These are phyloP conservation scores for Cyberlindnera galapagoensis DNA, from an alignment of 805 yeast species.

Conservation along the genomic window DNA sequence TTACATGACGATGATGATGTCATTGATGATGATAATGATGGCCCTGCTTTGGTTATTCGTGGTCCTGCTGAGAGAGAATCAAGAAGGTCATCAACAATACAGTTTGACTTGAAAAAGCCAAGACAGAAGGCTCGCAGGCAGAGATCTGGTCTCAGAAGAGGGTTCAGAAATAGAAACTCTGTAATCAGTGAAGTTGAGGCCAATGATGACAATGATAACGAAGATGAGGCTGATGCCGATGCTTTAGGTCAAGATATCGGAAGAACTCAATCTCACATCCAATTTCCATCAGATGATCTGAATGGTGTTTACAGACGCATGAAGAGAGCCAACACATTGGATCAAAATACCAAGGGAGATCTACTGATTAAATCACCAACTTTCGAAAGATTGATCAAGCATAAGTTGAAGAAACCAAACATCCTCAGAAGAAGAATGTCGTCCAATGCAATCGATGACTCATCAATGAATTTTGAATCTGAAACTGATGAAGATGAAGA, in stretches of 20 bases:
- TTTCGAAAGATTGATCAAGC: conserved; percentile 36
- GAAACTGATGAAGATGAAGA: conserved; percentile 26
- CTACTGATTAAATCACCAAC: conserved; percentile 37
- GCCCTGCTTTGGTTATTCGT: conserved; percentile 70
- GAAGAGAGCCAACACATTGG: conserved; percentile 45
- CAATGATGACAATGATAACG: conserved; percentile 19
- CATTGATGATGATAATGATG: conserved; percentile 47
- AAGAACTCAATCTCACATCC: conserved; percentile 29
- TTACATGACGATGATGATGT: conserved; percentile 19
- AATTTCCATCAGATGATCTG: conserved; percentile 29
- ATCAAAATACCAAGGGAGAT: conserved; percentile 25
- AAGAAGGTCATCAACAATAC: conserved; percentile 20
- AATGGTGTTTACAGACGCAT: conserved; percentile 30
- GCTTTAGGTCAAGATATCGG: conserved; percentile 18
- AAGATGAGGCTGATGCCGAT: conserved; percentile 12
- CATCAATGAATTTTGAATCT: conserved; percentile 25
- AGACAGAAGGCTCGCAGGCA: conserved; percentile 8
- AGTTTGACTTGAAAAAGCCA: conserved; percentile 21
- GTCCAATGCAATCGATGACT: conserved; percentile 19
- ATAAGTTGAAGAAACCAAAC: conserved; percentile 22
- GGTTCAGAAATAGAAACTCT: conserved; percentile 4
- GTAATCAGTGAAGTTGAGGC: conserved; percentile 4
- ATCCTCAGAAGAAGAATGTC: conserved; percentile 23
- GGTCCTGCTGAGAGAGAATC: conserved; percentile 70
- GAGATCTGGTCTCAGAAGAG: conserved; percentile 15